Conservation (phyloP, 768 basidiomycete genomes). For the Pleurotus citrinopileatus region DNA sequence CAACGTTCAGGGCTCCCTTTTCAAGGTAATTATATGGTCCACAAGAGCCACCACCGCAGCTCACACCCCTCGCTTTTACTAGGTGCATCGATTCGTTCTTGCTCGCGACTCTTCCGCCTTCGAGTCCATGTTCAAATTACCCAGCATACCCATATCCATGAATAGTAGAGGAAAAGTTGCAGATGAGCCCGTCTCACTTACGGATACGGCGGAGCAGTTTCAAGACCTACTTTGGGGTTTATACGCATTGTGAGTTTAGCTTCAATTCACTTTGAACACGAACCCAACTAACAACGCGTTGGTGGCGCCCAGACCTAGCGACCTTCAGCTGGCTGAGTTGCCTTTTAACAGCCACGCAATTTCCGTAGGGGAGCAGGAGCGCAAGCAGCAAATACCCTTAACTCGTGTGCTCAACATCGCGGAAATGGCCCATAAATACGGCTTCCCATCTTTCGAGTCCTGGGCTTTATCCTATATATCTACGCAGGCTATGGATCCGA, state of each 20-base stretch:
- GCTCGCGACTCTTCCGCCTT: conserved; percentile 41
- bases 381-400: conserved; percentile 17
- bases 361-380: not conserved
- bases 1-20: conserved; percentile 56
- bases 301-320: not conserved
- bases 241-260: conserved; percentile 39
- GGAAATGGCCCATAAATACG: conserved; percentile 45
- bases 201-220: conserved; percentile 42
- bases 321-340: not conserved
- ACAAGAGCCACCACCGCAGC: not conserved
- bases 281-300: too few species aligned
- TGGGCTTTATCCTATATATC: conserved; percentile 44
- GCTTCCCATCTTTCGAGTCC: conserved; percentile 38
- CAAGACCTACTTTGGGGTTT: conserved; percentile 49
- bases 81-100: conserved; percentile 46
- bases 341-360: not conserved
- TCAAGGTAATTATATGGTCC: conserved; percentile 44
- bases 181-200: conserved; percentile 32
- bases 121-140: conserved; percentile 38
- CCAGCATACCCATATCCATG: conserved; percentile 18
- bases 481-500: conserved; percentile 26
- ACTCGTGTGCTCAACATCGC: conserved; percentile 46
- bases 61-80: not conserved
- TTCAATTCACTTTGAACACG: not conserved
- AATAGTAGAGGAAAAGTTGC: conserved; percentile 30